Evolutionary conservation across 2,329 filamentous ascomycete species (phyloP), one percentile per base, ranked within the genome.

Genomic region (Alternaria hordeiaustralica): DNA sequence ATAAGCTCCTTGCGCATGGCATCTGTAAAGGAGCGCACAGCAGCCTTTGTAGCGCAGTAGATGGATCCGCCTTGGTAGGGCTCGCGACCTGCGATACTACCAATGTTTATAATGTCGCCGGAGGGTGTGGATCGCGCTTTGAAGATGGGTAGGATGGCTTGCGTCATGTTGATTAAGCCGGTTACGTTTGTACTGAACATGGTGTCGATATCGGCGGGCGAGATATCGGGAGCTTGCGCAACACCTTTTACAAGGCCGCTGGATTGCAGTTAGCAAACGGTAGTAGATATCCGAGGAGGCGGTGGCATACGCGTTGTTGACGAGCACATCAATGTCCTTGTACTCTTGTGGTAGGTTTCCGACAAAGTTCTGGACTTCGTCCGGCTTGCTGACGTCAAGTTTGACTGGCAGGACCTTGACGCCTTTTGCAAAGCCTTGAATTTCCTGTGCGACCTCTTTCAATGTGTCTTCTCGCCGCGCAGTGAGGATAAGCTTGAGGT

Each of bases 181-280:
- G 92, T 96, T 56, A 98, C 94, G 79, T 99, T 99, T 62, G 96
- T 98, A 50, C 87, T 83, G 78, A 97, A 93, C 94, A 98, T 97
- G 79, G 90, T 76, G 73, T 91, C 86, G 73, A 97, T 91, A 82
- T 99, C 95, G 62, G 90, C 89, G 74, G 92, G 86, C 15, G 85
- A 86, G 77, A 99, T 97, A 44, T 92, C 87, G 18, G 94, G 94
- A 1, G 94, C 93, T 77, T 91, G 89, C 54, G 92, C 95, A 12
- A 97, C 88, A 68, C 94, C 94, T 81, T 92, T 95, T 65, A 97
- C 95, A 20, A 97, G 87, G 45, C 95, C 95, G 51, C 93, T 56
- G 41, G 8, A 2, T 6, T 26, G 5, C 1, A 8, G 26, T 58
- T 44, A 56, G 23, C 28, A 15, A 2, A 8, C 12, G 18, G n/a